phyloP scores from a whole-genome alignment of 139 green algal species.

The Zygnema cylindricum region DNA sequence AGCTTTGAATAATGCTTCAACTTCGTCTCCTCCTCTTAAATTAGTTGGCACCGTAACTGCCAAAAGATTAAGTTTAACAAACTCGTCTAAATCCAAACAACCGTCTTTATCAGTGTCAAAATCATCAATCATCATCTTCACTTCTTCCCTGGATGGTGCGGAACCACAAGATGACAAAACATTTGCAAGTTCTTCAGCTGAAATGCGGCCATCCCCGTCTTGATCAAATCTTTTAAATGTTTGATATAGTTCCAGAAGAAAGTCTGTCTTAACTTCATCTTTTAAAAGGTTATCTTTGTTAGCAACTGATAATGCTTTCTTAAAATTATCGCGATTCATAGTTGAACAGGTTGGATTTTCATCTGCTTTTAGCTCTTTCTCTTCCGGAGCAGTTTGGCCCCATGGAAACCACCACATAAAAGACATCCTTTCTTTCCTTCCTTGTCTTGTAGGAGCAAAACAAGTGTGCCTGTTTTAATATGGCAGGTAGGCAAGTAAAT shows the following conservation, averaged over 20 bases:
- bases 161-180: conserved; percentile 39
- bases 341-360: background rate
- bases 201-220: conserved; percentile 46
- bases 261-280: conserved; percentile 2
- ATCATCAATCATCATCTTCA: conserved; percentile 56
- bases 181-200: conserved; percentile 39
- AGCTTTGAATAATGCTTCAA: conserved; percentile 24
- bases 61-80: conserved; percentile 50
- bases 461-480: too few relatives aligned
- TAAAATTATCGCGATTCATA: background rate
- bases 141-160: background rate
- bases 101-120: conserved; percentile 54
- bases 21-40: background rate
- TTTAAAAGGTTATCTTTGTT: background rate
- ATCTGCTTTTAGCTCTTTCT: background rate
- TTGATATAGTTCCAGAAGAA: conserved; percentile 40
- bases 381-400: background rate
- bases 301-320: background rate
- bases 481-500: too few relatives aligned
- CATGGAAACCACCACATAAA: background rate
- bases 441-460: too few relatives aligned
- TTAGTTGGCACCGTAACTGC: conserved; percentile 2
- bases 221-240: conserved; percentile 59
- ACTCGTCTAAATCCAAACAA: conserved; percentile 56
- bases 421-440: too few relatives aligned